These are phyloP conservation scores for Spiraea crenata DNA, from an alignment of 331 rosid genomes.

Conservation along the genomic window DNA sequence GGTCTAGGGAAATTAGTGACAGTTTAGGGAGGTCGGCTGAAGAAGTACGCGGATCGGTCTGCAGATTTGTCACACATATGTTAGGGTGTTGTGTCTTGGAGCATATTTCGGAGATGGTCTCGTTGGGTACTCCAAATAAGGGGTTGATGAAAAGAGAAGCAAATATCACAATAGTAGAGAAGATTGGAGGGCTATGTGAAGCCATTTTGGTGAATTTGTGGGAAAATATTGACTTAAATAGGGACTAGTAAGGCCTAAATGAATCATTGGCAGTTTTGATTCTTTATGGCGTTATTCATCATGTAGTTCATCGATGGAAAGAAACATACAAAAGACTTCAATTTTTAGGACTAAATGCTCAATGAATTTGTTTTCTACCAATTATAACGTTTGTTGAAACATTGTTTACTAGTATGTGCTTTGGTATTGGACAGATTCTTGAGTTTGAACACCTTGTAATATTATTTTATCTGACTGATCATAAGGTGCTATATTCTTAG, in stretches of 20 bases:
- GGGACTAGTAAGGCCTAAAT: background rate
- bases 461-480: too few relatives aligned
- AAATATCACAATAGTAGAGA: background rate
- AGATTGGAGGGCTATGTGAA: background rate
- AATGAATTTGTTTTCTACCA: too few relatives aligned
- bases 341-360: too few relatives aligned
- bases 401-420: too few relatives aligned
- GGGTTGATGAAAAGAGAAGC: background rate
- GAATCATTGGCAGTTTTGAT: background rate
- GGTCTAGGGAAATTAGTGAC: conserved; percentile 2
- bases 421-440: too few relatives aligned
- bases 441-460: too few relatives aligned
- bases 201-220: background rate
- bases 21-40: conserved; percentile 10
- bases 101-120: background rate
- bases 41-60: background rate
- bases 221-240: background rate
- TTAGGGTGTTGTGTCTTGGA: conserved; percentile 4
- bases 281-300: too few relatives aligned
- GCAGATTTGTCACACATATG: background rate
- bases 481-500: too few relatives aligned
- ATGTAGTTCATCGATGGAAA: too few relatives aligned
- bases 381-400: too few relatives aligned
- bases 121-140: background rate
- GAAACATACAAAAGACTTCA: too few relatives aligned